Evolutionary conservation across 176 grass and related monocot species (phyloP).

Genomic region (Eleusine indica): DNA sequence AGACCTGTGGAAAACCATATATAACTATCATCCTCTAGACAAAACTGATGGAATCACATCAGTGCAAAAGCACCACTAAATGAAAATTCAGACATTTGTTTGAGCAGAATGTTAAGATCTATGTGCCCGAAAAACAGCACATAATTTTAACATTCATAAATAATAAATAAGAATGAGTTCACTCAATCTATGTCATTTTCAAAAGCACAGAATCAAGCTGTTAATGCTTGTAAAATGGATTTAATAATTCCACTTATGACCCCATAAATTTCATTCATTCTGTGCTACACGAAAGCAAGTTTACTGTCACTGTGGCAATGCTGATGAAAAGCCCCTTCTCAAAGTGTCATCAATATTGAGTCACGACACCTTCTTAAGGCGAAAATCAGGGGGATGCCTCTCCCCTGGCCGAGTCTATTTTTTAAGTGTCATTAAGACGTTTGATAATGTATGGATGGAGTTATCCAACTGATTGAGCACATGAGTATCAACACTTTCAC

Average conservation of each 20-base stretch:
- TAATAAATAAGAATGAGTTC: conserved; percentile 19
- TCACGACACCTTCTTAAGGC: no score
- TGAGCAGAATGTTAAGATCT: conserved; percentile 18
- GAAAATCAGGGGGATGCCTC: no score
- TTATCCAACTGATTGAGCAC: conserved; percentile 3
- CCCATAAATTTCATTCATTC: not conserved
- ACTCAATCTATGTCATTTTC: conserved; percentile 6
- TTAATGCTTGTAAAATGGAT: not conserved
- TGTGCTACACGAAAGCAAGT: not conserved
- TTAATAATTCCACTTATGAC: not conserved
- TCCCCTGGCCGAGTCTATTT: no score
- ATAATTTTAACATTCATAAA: not conserved
- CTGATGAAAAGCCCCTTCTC: conserved; percentile 2
- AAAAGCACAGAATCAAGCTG: conserved; percentile 27
- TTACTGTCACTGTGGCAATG: conserved; percentile 24
- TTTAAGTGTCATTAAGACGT: not conserved
- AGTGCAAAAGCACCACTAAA: conserved; percentile 13
- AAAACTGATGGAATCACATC: conserved; percentile 39
- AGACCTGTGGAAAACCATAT: conserved; percentile 58
- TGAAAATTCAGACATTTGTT: conserved; percentile 30
- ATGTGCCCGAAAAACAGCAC: not conserved
- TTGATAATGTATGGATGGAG: not conserved
- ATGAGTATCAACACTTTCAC: conserved; percentile 2
- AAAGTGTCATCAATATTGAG: not conserved
- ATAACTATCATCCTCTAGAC: conserved; percentile 32